Evolutionary conservation across 2,329 filamentous ascomycete species (phyloP), one percentile per base, ranked within the genome.

Genomic region (Tolypocladium guangdongense): DNA sequence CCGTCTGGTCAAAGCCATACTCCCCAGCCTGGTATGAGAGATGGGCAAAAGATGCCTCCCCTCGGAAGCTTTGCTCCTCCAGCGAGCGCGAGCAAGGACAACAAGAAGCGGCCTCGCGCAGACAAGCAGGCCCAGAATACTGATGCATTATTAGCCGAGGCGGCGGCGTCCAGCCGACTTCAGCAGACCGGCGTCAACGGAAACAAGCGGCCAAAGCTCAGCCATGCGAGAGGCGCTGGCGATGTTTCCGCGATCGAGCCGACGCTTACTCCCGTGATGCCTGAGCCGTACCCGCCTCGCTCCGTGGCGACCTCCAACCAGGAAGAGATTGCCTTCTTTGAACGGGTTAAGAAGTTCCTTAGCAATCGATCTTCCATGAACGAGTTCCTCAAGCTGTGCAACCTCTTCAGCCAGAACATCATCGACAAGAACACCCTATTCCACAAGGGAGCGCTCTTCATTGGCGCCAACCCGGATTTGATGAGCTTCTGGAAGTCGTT

Each of bases 361-460:
- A 85, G 87, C 56, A 97, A 97, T 68, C 88, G 95, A 67, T 87
- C 89, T 53, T 86, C 86, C 3, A 95, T 95, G 79, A 91, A 88
- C 62, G 93, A 99, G 68, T 99, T 99, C 69, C 73, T 99, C 58
- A 99, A 99, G 74, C 82, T 99, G 7, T 93, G 92, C 75, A 99
- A 97, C 61, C 78, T 99, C 33, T 99, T 90, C 73, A 93, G 88
- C 24, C 88, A 95, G 62, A 91, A 95, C 60, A 79, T 99, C 50
- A 95, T 99, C 57, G 90, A 95, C 64, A 86, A 86, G 54, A 84
- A 88, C 56, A 83, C 90, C 2, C 75, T 99, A 16, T 82, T 93
- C 30, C 85, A 90, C 66, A 88, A 93, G 66, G 89, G 90, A 2
- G 83, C 85, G 52, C 80, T 83, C 6, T 99, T 96, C 66, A 90